A percentile compares a stretch with the other conserved stretches of the same genome.
phyloP scores from a whole-genome alignment of 2,329 filamentous ascomycete genomes.

The Botrytis cinerea region DNA sequence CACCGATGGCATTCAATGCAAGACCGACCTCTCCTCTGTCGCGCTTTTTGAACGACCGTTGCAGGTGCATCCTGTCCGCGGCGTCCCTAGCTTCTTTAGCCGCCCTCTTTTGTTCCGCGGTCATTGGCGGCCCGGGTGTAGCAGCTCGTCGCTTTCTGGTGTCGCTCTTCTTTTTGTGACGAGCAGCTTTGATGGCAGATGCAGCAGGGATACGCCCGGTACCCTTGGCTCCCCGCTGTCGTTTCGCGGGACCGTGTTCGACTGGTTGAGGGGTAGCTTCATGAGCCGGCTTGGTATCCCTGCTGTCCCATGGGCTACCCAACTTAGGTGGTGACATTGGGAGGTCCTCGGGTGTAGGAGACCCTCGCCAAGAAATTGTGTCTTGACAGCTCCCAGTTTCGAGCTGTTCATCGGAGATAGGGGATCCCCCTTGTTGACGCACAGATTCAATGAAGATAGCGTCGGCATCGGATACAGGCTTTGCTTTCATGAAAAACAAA shows the following conservation, averaged over 20 bases:
- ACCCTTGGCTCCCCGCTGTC: neutral
- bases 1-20: neutral
- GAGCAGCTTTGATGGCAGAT: neutral
- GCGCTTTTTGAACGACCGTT: neutral
- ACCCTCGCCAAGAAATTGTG: neutral
- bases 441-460: neutral
- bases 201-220: neutral
- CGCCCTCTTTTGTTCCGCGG: neutral
- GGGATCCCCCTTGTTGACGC: neutral
- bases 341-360: neutral
- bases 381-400: neutral
- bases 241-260: neutral
- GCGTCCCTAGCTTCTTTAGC: neutral
- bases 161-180: neutral
- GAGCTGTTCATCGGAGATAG: neutral
- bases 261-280: neutral
- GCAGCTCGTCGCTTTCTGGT: neutral
- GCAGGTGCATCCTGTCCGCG: neutral
- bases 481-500: neutral
- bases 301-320: too few species aligned
- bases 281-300: too few species aligned
- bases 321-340: too few species aligned
- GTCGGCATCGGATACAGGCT: neutral
- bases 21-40: neutral
- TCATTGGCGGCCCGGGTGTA: neutral